Percentiles rank a stretch among this genome's conserved stretches.
Evolutionary conservation across 1,139 yeast species (phyloP).

Genomic region (Hanseniaspora sp.): DNA sequence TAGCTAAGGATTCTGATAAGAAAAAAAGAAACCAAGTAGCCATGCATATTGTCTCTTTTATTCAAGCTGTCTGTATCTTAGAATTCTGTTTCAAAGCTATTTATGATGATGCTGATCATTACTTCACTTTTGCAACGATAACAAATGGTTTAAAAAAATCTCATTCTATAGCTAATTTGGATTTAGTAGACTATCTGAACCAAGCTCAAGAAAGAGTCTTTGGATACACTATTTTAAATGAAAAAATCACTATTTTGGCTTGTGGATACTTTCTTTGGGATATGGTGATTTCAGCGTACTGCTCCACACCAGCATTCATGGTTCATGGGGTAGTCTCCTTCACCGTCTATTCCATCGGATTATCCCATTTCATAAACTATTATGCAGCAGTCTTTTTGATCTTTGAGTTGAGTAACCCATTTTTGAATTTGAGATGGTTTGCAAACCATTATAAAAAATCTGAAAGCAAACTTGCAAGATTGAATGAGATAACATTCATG

Average conservation of each 20-base stretch:
- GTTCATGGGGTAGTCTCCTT: constrained; percentile 80
- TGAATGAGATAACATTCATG: constrained; percentile 61
- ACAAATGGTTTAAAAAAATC: constrained; percentile 6
- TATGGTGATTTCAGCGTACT: constrained; percentile 48
- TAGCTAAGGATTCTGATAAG: constrained; percentile 3
- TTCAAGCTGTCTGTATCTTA: constrained; percentile 27
- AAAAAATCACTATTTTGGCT: constrained; percentile 60
- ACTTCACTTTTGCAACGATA: constrained; percentile 6
- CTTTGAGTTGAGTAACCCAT: constrained; percentile 89
- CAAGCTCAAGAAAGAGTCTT: constrained; percentile 42
- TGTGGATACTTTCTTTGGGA: constrained; percentile 94
- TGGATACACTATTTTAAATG: constrained; percentile 63
- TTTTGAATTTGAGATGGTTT: constrained; percentile 85
- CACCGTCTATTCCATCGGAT: constrained; percentile 53
- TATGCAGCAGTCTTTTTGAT: constrained; percentile 76
- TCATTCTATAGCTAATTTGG: constrained; percentile 18
- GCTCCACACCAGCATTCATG: constrained; percentile 60
- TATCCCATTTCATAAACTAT: constrained; percentile 66
- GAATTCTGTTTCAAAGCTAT: constrained; percentile 22
- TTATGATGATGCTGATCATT: constrained; percentile 4
- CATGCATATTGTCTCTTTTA: constrained; percentile 28
- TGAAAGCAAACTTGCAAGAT: constrained; percentile 23
- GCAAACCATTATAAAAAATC: constrained; percentile 48
- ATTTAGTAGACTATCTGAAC: constrained; percentile 18
- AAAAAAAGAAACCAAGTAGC: constrained; percentile 23